These are phyloP conservation scores for Fusarium citri DNA, from an alignment of 2,329 filamentous ascomycete species.

Conservation along the genomic window DNA sequence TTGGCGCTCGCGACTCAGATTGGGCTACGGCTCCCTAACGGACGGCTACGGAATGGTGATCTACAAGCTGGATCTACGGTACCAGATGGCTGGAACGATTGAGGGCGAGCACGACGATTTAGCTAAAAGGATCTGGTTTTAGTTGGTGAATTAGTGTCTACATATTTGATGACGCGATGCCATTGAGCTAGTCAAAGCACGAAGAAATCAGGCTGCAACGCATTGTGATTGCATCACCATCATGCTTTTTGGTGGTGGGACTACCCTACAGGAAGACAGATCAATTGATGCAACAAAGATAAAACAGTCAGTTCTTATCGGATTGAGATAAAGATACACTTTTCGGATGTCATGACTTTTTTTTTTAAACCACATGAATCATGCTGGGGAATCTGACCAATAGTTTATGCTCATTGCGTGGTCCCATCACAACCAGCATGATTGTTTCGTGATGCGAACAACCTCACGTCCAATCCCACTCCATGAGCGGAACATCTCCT, in stretches of 20 bases:
- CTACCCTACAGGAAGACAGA: neutral
- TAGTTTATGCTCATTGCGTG: too few relatives aligned
- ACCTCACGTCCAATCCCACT: too few relatives aligned
- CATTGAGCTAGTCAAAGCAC: neutral
- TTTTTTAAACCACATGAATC: too few relatives aligned
- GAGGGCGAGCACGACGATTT: neutral
- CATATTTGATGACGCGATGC: neutral
- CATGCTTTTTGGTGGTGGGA: neutral
- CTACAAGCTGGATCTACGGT: neutral
- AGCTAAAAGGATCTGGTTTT: neutral
- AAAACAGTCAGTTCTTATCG: neutral
- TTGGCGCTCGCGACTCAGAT: neutral
- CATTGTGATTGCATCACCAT: neutral
- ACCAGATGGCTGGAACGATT: neutral
- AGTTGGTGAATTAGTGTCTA: neutral
- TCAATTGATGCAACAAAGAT: neutral
- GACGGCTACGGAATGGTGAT: neutral
- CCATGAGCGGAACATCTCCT: neutral
- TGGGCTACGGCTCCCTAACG: neutral
- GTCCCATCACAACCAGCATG: neutral
- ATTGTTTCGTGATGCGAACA: neutral
- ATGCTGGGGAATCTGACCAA: too few relatives aligned
- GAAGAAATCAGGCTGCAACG: neutral
- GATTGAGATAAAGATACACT: fast-evolving
- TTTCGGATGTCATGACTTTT: fast-evolving